These are phyloP conservation scores for Cardamine occulta DNA, from an alignment of 345 rosid species.

Conservation along the genomic window DNA sequence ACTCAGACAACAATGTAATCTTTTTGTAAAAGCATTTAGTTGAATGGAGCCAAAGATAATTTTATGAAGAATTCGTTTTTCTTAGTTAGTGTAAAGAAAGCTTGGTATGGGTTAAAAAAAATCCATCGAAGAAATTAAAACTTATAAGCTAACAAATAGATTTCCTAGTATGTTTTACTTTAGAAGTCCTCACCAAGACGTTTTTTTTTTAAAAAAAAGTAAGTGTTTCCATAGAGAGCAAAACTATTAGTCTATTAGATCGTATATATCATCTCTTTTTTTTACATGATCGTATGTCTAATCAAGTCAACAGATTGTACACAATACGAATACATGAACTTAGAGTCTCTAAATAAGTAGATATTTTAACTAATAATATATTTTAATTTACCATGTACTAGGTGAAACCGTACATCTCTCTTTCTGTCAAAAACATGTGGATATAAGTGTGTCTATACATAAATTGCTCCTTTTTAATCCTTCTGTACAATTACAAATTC, in stretches of 20 bases:
- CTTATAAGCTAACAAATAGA: not conserved
- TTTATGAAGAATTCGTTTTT: too few relatives aligned
- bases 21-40: not conserved
- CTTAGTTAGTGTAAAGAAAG: too few relatives aligned
- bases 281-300: not conserved
- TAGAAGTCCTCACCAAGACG: not conserved
- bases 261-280: not conserved
- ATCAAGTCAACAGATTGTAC: not conserved
- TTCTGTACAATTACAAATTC: slow-evolving; percentile 18
- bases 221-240: too few relatives aligned
- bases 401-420: slow-evolving; percentile 5
- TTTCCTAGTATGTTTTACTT: not conserved
- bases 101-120: not conserved
- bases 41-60: not conserved
- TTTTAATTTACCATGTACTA: not conserved
- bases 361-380: not conserved
- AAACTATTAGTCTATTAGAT: too few relatives aligned
- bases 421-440: slow-evolving; percentile 3
- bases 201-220: too few relatives aligned
- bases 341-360: not conserved
- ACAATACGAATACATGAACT: not conserved
- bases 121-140: not conserved
- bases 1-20: not conserved
- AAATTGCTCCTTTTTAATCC: slow-evolving; percentile 8
- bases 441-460: slow-evolving; percentile 2